Conservation (phyloP, 2,329 filamentous ascomycete species). For the Colletotrichum tofieldiae region DNA sequence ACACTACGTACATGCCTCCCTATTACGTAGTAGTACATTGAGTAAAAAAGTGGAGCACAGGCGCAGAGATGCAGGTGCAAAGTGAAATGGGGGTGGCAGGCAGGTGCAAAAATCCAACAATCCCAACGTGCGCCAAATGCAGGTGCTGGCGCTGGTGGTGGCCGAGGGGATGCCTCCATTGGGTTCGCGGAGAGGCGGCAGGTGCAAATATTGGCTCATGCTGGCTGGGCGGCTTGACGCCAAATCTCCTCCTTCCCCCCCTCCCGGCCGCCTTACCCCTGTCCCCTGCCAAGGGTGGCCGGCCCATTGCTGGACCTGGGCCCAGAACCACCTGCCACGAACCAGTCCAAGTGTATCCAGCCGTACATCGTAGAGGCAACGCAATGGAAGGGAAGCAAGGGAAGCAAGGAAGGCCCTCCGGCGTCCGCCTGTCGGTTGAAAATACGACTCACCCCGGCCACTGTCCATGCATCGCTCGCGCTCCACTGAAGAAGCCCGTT, state of each 20-base stretch:
- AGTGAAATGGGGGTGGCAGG: neutral
- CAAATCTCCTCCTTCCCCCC: conserved; percentile 41
- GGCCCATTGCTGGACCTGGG: conserved; percentile 7
- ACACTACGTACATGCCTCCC: neutral
- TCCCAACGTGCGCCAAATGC: neutral
- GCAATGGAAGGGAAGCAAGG: neutral
- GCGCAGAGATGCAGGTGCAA: conserved; percentile 1
- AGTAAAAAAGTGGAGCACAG: conserved; percentile 4
- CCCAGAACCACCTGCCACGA: conserved; percentile 21
- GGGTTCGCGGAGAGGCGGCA: conserved; percentile 2
- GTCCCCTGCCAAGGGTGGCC: conserved; percentile 28
- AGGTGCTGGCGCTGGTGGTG: conserved; percentile 6
- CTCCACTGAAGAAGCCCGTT: conserved; percentile 32
- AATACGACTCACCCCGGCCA: conserved; percentile 19
- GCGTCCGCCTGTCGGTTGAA: neutral
- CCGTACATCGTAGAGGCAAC: neutral
- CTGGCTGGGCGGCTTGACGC: conserved; percentile 39
- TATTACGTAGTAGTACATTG: too few species aligned
- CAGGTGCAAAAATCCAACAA: neutral
- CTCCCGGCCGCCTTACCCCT: conserved; percentile 28
- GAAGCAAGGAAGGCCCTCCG: neutral
- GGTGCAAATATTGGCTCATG: conserved; percentile 9
- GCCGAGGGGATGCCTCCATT: conserved; percentile 10
- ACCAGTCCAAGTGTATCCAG: conserved; percentile 32
- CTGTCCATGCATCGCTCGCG: conserved; percentile 27